phyloP scores from a whole-genome alignment of 768 basidiomycete genomes.

The Gautieria morchelliformis region DNA sequence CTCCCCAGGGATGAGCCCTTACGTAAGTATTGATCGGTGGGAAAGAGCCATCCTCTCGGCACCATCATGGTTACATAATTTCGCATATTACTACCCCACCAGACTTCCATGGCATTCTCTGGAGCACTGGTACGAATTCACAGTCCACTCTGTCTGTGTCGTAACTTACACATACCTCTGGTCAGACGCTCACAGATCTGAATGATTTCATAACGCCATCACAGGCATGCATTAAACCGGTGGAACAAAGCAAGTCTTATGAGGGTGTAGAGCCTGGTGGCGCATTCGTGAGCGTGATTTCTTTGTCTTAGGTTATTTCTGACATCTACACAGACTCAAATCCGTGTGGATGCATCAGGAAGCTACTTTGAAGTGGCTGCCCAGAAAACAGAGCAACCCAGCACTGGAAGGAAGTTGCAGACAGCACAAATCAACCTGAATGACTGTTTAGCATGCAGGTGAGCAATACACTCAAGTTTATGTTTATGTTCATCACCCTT shows the following conservation, averaged over 20 bases:
- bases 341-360: constrained; percentile 76
- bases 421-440: constrained; percentile 95
- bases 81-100: background rate
- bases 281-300: constrained; percentile 28
- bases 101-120: constrained; percentile 72
- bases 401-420: constrained; percentile 50
- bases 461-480: constrained; percentile 19
- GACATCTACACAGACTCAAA: constrained; percentile 61
- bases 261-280: constrained; percentile 35
- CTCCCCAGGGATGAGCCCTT: too few species aligned
- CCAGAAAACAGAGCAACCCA: constrained; percentile 8
- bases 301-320: background rate
- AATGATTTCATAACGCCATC: constrained; percentile 97
- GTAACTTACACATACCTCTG: constrained; percentile 5
- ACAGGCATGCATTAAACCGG: constrained; percentile 96
- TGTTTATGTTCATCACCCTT: background rate
- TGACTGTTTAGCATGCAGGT: constrained; percentile 98
- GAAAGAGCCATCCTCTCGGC: background rate
- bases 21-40: too few species aligned
- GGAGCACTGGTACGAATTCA: constrained; percentile 60
- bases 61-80: background rate
- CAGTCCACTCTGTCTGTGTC: background rate
- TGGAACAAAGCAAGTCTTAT: constrained; percentile 41
- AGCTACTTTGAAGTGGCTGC: constrained; percentile 73
- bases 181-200: constrained; percentile 81